These are phyloP conservation scores for Backusella parvicylindrica DNA, from an alignment of 192 early-diverging fungal genomes.

Conservation along the genomic window DNA sequence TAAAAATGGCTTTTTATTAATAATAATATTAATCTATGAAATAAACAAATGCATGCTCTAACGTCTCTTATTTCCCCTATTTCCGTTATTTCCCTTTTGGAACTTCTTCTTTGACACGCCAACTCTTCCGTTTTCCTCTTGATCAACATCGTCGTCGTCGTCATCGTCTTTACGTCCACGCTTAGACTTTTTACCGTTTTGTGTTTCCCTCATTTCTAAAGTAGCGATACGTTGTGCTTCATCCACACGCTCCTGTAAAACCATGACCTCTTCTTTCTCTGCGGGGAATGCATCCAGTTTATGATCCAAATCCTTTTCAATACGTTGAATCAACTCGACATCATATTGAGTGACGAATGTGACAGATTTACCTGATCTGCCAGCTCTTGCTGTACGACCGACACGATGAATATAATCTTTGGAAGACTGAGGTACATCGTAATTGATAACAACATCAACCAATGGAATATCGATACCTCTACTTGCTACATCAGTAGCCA, in stretches of 20 bases:
- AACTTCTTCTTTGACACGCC: constrained; percentile 11
- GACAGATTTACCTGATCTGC: constrained; percentile 73
- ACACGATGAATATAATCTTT: constrained; percentile 90
- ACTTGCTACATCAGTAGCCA: constrained; percentile 94
- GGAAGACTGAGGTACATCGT: constrained; percentile 87
- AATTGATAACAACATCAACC: constrained; percentile 95
- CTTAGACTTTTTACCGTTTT: constrained; percentile 40
- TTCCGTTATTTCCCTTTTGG: not conserved
- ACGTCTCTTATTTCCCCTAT: not conserved
- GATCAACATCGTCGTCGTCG: constrained; percentile 32
- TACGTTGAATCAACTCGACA: constrained; percentile 90
- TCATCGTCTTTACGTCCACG: constrained; percentile 37
- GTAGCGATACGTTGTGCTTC: constrained; percentile 88
- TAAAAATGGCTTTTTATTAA: not conserved
- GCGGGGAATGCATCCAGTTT: constrained; percentile 83
- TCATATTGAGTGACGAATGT: constrained; percentile 91
- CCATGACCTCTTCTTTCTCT: constrained; percentile 80
- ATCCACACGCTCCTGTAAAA: constrained; percentile 90
- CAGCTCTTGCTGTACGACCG: constrained; percentile 82
- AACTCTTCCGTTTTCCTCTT: constrained; percentile 14
- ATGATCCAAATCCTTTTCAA: constrained; percentile 86
- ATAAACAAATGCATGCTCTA: constrained; percentile 2
- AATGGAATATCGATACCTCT: constrained; percentile 93
- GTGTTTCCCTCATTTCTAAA: constrained; percentile 82
- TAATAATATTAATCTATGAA: not conserved